Evolutionary conservation across 1,139 yeast species (phyloP).

Genomic region (Pneumocystis wakefieldiae): DNA sequence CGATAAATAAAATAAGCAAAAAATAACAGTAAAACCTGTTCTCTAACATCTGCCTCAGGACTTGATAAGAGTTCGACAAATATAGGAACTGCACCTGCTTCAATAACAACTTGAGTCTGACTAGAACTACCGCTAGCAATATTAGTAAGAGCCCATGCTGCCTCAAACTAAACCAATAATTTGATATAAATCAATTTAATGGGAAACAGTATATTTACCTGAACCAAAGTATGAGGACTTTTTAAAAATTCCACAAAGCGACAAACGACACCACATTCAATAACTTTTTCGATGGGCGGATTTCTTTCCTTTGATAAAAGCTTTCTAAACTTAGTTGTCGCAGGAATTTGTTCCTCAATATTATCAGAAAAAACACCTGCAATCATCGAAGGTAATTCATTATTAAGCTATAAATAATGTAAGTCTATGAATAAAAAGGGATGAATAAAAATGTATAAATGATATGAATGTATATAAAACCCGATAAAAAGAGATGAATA

Average conservation of each 20-base stretch:
- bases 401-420: constrained; percentile 25
- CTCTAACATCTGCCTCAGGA: constrained; percentile 78
- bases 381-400: constrained; percentile 75
- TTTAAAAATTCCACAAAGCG: constrained; percentile 74
- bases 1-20: not conserved
- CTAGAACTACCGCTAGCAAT: constrained; percentile 91
- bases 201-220: constrained; percentile 21
- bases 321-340: constrained; percentile 87
- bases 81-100: constrained; percentile 83
- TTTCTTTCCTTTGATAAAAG: constrained; percentile 84
- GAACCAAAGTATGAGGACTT: constrained; percentile 67
- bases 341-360: constrained; percentile 68
- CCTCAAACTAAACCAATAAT: constrained; percentile 41
- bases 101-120: constrained; percentile 82
- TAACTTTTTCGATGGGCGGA: constrained; percentile 94
- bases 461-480: no score
- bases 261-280: constrained; percentile 85
- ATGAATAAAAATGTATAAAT: no score
- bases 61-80: constrained; percentile 73
- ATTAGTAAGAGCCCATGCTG: constrained; percentile 97
- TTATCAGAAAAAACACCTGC: constrained; percentile 64
- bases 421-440: not conserved
- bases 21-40: constrained; percentile 34
- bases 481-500: no score
- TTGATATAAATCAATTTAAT: not conserved